Percentiles rank a stretch among this genome's conserved stretches.
phyloP scores from a whole-genome alignment of 2,329 filamentous ascomycete genomes.

The Lomentospora prolificans region DNA sequence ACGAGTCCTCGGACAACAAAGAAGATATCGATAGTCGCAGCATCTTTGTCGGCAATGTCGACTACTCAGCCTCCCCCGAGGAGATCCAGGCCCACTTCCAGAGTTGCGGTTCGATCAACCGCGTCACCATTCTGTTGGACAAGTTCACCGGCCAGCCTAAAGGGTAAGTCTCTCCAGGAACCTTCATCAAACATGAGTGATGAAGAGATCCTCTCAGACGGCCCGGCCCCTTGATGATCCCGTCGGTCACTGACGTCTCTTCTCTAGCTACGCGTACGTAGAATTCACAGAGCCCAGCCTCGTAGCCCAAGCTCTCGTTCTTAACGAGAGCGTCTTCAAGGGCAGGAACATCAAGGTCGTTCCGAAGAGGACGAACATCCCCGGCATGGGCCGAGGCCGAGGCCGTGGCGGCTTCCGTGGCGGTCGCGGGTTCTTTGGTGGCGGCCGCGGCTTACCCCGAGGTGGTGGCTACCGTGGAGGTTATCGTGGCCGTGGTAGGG shows the following conservation, averaged over 20 bases:
- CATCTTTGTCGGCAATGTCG: constrained; percentile 97
- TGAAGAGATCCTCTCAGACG: too few relatives aligned
- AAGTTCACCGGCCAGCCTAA: constrained; percentile 99
- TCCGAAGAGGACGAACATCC: constrained; percentile 93
- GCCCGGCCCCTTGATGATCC: too few relatives aligned
- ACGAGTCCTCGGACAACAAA: constrained; percentile 81
- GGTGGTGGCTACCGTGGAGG: constrained; percentile 56
- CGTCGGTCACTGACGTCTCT: too few relatives aligned
- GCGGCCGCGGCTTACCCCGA: constrained; percentile 39
- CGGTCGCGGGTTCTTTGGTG: constrained; percentile 40
- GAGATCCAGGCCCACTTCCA: constrained; percentile 98
- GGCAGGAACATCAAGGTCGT: constrained; percentile 89
- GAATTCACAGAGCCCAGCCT: constrained; percentile 93
- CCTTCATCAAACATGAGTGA: too few relatives aligned
- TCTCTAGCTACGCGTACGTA: constrained; percentile 85
- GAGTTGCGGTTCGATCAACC: constrained; percentile 93
- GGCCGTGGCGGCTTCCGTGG: constrained; percentile 46
- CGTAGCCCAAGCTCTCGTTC: constrained; percentile 83
- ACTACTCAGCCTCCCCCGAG: constrained; percentile 93
- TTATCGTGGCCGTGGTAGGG: constrained; percentile 56
- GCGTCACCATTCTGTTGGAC: constrained; percentile 92
- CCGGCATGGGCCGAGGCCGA: constrained; percentile 80
- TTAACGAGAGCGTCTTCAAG: constrained; percentile 95
- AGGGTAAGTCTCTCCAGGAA: constrained; percentile 53
- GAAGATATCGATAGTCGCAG: constrained; percentile 92